Base-by-base conservation (phyloP, 352 stramenopile species). In the Phytopythium sindhum region DNA sequence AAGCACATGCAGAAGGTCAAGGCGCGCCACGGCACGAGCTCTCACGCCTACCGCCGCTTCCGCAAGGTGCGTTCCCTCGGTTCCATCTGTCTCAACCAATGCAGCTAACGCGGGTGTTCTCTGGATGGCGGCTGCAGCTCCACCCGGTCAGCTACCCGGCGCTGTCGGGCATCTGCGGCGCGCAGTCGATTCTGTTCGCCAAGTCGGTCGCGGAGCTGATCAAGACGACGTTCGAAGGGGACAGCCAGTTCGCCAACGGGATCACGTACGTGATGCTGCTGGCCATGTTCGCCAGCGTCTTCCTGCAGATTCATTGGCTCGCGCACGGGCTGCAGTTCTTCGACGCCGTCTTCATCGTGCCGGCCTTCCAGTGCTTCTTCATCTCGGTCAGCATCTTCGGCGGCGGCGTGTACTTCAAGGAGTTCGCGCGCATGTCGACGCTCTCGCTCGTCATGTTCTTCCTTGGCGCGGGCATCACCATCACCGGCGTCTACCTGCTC, bases 321-420 rank as follows among this genome's bases (percentile, higher is more conserved):
- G 91, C 91, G 8, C 67, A 84, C 26, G 89, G 88, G 0, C 74
- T 97, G 21, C 76, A 91, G 56, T 73, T 74, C 14, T 97, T 97
- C 48, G 89, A 97, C 68, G 89, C 89, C 2, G 84, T 93, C 11
- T 91, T 97, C 39, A 72, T 97, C 35, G 83, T 96, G 14, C 87
- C 87, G 0, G 78, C 92, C 3, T 93, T 95, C 64, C 83, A 92
- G 71, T 95, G 91, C 57, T 97, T 97, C 68, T 97, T 95, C 73
- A 97, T 93, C 52, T 94, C 91, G 5, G 83, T 93, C n/a, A 91
- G 81, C 24, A 91, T 97, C 53, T 83, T 97, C 44, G 88, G 85
- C 10, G 90, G 90, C 11, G 90, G 88, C 14, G 75, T 97, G 7
- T 97, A 96, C 68, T 97, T 97, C 56, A 88, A 91, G 57, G 86